These are phyloP conservation scores for Globisporangium recalcitrans DNA, from an alignment of 352 stramenopile genomes.

Conservation along the genomic window DNA sequence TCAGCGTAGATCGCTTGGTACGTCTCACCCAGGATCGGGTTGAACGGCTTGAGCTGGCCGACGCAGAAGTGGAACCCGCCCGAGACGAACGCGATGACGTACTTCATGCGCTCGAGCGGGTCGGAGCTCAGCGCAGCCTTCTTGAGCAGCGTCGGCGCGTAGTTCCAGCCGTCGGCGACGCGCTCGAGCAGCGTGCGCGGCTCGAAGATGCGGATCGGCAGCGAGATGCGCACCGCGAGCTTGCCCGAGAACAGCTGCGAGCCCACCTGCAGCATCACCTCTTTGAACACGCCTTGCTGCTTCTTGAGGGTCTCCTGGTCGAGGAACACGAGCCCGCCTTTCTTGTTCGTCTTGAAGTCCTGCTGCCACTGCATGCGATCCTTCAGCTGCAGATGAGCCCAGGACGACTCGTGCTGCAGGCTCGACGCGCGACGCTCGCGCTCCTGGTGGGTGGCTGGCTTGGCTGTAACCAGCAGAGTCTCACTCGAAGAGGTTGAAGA, in stretches of 20 bases:
- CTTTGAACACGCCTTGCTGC: conserved; percentile 77
- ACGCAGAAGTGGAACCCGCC: conserved; percentile 70
- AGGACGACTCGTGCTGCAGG: conserved; percentile 25
- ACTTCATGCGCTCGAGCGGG: conserved; percentile 62
- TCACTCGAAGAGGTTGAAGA: neutral
- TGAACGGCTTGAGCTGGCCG: conserved; percentile 76
- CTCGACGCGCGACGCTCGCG: conserved; percentile 8
- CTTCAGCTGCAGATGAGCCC: conserved; percentile 40
- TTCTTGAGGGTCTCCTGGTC: conserved; percentile 70
- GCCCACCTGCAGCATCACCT: conserved; percentile 72
- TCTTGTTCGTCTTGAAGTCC: conserved; percentile 65
- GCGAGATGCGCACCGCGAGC: conserved; percentile 59
- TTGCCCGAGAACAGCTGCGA: conserved; percentile 66
- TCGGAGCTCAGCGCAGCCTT: conserved; percentile 53
- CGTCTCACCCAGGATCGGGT: conserved; percentile 75
- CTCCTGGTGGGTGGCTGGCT: neutral
- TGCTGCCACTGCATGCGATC: conserved; percentile 60
- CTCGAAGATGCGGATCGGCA: conserved; percentile 77
- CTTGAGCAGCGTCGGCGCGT: conserved; percentile 67
- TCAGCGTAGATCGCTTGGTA: conserved; percentile 73
- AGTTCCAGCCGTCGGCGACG: conserved; percentile 72
- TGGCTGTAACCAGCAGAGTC: neutral
- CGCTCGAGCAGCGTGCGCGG: conserved; percentile 64
- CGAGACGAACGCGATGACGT: conserved; percentile 63
- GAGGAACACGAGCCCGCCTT: conserved; percentile 57